Evolutionary conservation across 1,284 basidiomycete species (phyloP).

Genomic region (Grifola frondosa): DNA sequence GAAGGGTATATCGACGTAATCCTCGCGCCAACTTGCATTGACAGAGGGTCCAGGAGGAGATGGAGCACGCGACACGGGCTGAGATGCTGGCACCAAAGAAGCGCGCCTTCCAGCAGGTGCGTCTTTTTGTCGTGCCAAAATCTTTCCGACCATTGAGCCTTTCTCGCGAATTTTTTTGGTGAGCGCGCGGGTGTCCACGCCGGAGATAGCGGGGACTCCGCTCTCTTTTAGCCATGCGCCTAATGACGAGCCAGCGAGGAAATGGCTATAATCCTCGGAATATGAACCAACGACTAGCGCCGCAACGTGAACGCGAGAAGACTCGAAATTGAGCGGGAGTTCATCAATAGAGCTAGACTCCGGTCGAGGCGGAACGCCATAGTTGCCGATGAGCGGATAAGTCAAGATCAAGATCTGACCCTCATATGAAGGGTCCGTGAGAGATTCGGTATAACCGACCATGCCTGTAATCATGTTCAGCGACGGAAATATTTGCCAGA

Average conservation of each 20-base stretch:
- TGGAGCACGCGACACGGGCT: constrained; percentile 50
- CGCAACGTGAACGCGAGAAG: constrained; percentile 89
- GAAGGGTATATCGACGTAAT: constrained; percentile 83
- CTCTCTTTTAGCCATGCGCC: constrained; percentile 96
- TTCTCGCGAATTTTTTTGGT: constrained; percentile 96
- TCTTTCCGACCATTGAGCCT: constrained; percentile 87
- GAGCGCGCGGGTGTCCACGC: constrained; percentile 94
- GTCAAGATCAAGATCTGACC: constrained; percentile 98
- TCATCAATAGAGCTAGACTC: constrained; percentile 51
- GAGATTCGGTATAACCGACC: constrained; percentile 98
- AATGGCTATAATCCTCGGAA: constrained; percentile 94
- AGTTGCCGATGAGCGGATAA: constrained; percentile 97
- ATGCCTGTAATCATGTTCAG: constrained; percentile 62
- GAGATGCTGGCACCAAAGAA: constrained; percentile 31
- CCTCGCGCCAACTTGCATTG: constrained; percentile 65
- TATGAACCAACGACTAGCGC: constrained; percentile 94
- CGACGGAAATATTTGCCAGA: neutral
- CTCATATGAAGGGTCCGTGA: constrained; percentile 98
- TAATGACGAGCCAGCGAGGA: constrained; percentile 87
- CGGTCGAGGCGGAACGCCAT: constrained; percentile 90
- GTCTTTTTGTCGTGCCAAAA: constrained; percentile 63
- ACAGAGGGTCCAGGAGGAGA: constrained; percentile 44
- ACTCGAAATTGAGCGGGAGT: constrained; percentile 88
- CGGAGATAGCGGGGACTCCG: constrained; percentile 92
- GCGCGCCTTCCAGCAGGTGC: constrained; percentile 29